A percentile compares a stretch with the other conserved stretches of the same genome.
Evolutionary conservation across 768 basidiomycete genomes (phyloP).

Genomic region (Psilocybe azurescens): DNA sequence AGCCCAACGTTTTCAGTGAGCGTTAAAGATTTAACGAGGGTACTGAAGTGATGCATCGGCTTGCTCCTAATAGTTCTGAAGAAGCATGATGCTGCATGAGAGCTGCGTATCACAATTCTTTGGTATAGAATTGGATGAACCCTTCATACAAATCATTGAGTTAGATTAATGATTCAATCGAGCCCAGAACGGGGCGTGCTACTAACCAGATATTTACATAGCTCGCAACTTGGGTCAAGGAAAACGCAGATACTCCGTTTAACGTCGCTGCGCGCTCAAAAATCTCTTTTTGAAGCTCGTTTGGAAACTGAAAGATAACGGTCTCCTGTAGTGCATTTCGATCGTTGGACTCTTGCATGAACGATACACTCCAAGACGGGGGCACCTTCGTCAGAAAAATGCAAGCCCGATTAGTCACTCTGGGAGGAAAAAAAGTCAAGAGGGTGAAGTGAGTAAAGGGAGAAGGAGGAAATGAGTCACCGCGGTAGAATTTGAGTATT

Average conservation of each 20-base stretch:
- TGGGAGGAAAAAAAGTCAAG: too few relatives aligned
- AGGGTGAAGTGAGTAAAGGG: too few relatives aligned
- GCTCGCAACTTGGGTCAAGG: slow-evolving; percentile 29
- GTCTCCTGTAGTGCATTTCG: background rate
- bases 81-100: slow-evolving; percentile 23
- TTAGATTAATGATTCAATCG: background rate
- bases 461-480: too few relatives aligned
- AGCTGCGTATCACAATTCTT: slow-evolving; percentile 28
- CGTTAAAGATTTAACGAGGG: slow-evolving; percentile 14
- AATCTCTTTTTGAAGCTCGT: slow-evolving; percentile 30
- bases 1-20: slow-evolving; percentile 10
- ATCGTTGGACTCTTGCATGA: background rate
- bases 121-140: slow-evolving; percentile 34
- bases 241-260: slow-evolving; percentile 22
- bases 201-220: slow-evolving; percentile 32
- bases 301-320: slow-evolving; percentile 22
- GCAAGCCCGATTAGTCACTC: too few relatives aligned
- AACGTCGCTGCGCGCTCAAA: slow-evolving; percentile 31
- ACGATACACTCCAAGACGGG: too few relatives aligned
- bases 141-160: slow-evolving; percentile 17
- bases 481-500: too few relatives aligned
- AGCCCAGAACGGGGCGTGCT: background rate
- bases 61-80: slow-evolving; percentile 22
- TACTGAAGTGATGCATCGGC: slow-evolving; percentile 4
- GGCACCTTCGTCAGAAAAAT: too few relatives aligned